Percentiles rank a stretch among this genome's conserved stretches.
Evolutionary conservation across 148 eudicot species (phyloP).

Genomic region (Suaeda aralocaspica): DNA sequence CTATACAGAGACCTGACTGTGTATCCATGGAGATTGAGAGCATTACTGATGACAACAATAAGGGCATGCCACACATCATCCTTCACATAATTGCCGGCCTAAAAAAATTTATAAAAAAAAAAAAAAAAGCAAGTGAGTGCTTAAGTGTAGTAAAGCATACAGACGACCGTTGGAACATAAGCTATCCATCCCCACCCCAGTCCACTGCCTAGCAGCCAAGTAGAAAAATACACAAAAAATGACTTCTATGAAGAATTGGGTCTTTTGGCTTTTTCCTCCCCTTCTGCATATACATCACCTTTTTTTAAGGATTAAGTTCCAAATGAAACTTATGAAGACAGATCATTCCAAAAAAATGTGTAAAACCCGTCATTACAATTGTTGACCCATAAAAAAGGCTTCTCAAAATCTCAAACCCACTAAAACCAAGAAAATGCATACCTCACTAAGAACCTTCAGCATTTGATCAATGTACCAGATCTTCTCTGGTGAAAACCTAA

Average conservation of each 20-base stretch:
- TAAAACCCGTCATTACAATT: constrained; percentile 6
- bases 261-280: not conserved
- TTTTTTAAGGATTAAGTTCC: not conserved
- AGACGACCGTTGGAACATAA: not conserved
- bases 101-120: constrained; percentile 26
- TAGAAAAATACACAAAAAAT: not conserved
- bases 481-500: constrained; percentile 86
- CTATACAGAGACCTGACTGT: constrained; percentile 67
- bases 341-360: not conserved
- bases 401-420: constrained; percentile 1
- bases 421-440: constrained; percentile 35
- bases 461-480: constrained; percentile 98
- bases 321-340: not conserved
- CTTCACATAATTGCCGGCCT: constrained; percentile 91
- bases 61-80: constrained; percentile 94
- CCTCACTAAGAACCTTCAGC: constrained; percentile 97
- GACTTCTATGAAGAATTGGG: too few species aligned
- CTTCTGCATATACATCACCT: not conserved
- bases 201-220: not conserved
- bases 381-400: constrained; percentile 11
- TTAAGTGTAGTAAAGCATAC: too few species aligned
- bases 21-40: constrained; percentile 83
- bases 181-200: not conserved
- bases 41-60: constrained; percentile 82
- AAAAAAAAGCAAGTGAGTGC: too few species aligned